Evolutionary conservation across 2,329 filamentous ascomycete species (phyloP), one percentile per base, ranked within the genome.

Genomic region (Talaromyces sp.): DNA sequence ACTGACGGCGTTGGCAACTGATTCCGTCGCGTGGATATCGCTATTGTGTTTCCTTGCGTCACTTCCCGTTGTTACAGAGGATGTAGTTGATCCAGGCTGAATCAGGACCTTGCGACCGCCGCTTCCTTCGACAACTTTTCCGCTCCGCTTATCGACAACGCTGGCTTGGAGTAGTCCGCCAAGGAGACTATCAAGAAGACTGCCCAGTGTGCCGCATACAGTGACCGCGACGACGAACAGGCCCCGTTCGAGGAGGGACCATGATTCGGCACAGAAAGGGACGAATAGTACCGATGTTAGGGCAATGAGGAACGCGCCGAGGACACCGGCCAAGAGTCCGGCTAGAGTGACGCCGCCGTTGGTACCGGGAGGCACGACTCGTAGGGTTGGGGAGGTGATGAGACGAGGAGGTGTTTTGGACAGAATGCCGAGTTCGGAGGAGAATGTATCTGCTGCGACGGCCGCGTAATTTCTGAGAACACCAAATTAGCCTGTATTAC

Each of bases 361-460:
- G 49, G 95, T 98, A 59, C 95, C 95, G 1, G 87, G 89, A 0
- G 95, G 93, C 0, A 98, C 95, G 68, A 87, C 85, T 66, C 90
- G 89, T 72, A 95, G 84, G 4, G 80, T 87, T 16, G 85, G 87
- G 14, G 91, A 93, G 3, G 92, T 97, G 74, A 99, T 94, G 43
- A 99, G 86, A 41, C 93, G 88, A 9, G 95, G 95, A 52, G 86
- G 81, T 27, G 85, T 85, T 66, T 84, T 86, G 7, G 93, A 90
- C 13, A 99, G 83, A 64, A 99, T 99, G 14, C 95, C 95, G 22
- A 99, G 87, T 80, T 99, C 95, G 11, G 93, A 97, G 65, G 91
- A 93, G 76, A 97, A 95, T 0, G 95, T 99, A 76, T 99, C 95
- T 59, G 94, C 92, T 22, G 92, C 88, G 10, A 96, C 93, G 58